Conservation (phyloP, 2,329 filamentous ascomycete species). For the Fusarium sambucinum region DNA sequence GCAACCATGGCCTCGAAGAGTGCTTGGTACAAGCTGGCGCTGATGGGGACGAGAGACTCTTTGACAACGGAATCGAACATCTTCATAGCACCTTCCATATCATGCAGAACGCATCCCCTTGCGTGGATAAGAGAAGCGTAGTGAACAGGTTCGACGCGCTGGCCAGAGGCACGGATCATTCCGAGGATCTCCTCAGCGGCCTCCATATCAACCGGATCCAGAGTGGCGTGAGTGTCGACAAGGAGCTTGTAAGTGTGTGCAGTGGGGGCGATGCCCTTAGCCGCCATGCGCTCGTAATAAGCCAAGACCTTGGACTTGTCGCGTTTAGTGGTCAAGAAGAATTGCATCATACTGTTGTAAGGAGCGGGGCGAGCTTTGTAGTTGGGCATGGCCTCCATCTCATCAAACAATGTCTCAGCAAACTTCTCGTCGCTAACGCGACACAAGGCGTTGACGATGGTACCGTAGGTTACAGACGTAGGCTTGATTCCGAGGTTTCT, state of each 20-base stretch:
- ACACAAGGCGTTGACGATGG: slow-evolving; percentile 96
- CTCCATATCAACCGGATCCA: slow-evolving; percentile 89
- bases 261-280: slow-evolving; percentile 87
- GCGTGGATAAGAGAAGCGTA: slow-evolving; percentile 97
- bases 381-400: slow-evolving; percentile 99
- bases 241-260: slow-evolving; percentile 98
- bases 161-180: slow-evolving; percentile 78
- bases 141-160: slow-evolving; percentile 89
- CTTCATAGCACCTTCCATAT: slow-evolving; percentile 83
- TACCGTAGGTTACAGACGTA: slow-evolving; percentile 97
- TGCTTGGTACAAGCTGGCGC: slow-evolving; percentile 93
- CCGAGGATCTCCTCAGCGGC: slow-evolving; percentile 87
- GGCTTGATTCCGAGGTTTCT: slow-evolving; percentile 90
- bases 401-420: slow-evolving; percentile 96
- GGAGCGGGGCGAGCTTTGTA: slow-evolving; percentile 98
- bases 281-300: slow-evolving; percentile 95
- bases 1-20: slow-evolving; percentile 98
- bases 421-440: slow-evolving; percentile 98
- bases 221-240: slow-evolving; percentile 92
- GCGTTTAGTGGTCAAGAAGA: slow-evolving; percentile 97
- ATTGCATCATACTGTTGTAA: slow-evolving; percentile 99
- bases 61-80: slow-evolving; percentile 85
- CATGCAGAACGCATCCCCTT: slow-evolving; percentile 92
- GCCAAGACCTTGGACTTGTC: slow-evolving; percentile 92
- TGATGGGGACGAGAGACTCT: slow-evolving; percentile 74